Base-by-base conservation (phyloP, 495 filamentous ascomycete genomes). In the Evernia prunastri region DNA sequence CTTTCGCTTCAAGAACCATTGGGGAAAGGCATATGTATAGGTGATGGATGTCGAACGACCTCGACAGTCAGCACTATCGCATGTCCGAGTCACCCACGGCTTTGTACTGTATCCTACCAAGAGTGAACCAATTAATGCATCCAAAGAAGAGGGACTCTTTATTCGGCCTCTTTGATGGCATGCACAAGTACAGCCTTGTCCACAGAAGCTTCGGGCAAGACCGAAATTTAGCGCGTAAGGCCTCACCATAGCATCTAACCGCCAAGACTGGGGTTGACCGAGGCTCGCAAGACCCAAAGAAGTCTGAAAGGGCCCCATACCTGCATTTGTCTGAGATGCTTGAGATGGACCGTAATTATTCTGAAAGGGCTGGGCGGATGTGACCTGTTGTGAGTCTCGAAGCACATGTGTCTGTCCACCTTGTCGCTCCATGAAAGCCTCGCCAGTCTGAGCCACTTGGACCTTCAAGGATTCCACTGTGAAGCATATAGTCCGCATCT, bases 11-110 rank as follows among this genome's bases (percentile, higher is more conserved):
- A 60, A 9, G 8, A 65, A 33, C 58, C 63, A 65, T 53, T 37
- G 29, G 23, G 63, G 63, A 27, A 65, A 65, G 11, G 45, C 33
- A 43, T 47, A 47, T 23, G 43, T 23, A 23, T 60, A 65, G 18
- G 35, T 51, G 25, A 47, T 40, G 0, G 13, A 36, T 1, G 42
- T 45, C 51, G 43, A 59, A 39, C 27, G 56, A 45, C 35, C 45
- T 35, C 42, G 43, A 23, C 63, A 65, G 9, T 40, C 33, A 8
- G 29, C 1, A 12, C 60, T 25, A 27, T 60, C 18, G 27, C 63
- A 65, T 53, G 2, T 29, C 9, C 40, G 40, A 42, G 43, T 25
- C 35, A 37, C 3, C n/a, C 59, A 45, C 5, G 59, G 59, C 27
- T 49, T 12, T 6, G 31, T 20, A 29, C 23, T 37, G 29, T 61